These are phyloP conservation scores for Talaromyces thailandensis DNA, from an alignment of 495 filamentous ascomycete genomes.

Conservation along the genomic window DNA sequence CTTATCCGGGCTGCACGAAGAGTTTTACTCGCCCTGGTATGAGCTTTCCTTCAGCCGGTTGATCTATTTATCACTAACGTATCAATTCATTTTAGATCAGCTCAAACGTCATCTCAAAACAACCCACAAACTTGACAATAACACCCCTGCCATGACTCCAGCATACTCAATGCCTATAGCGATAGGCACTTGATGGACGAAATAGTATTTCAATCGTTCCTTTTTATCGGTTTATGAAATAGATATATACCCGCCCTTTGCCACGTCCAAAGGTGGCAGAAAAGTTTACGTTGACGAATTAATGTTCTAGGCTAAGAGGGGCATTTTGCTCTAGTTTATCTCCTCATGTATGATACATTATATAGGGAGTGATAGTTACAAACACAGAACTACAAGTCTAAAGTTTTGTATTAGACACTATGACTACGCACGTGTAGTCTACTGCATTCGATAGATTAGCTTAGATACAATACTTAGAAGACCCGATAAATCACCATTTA, in stretches of 20 bases:
- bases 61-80: background rate
- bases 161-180: background rate
- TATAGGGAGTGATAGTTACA: background rate
- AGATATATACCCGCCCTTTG: background rate
- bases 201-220: background rate
- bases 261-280: background rate
- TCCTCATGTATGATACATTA: background rate
- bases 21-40: conserved; percentile 41
- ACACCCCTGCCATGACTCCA: background rate
- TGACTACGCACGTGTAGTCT: too few relatives aligned
- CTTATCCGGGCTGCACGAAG: conserved; percentile 32
- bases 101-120: conserved; percentile 36
- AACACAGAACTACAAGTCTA: background rate
- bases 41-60: background rate
- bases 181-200: background rate
- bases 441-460: background rate
- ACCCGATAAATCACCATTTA: conserved; percentile 23
- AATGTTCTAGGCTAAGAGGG: background rate
- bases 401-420: too few relatives aligned
- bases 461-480: background rate
- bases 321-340: background rate
- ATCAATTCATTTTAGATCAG: conserved; percentile 26
- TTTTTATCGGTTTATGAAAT: background rate
- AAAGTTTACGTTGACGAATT: background rate
- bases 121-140: conserved; percentile 29